Conservation (phyloP, 2,329 filamentous ascomycete genomes). For the Rutstroemia sp. region DNA sequence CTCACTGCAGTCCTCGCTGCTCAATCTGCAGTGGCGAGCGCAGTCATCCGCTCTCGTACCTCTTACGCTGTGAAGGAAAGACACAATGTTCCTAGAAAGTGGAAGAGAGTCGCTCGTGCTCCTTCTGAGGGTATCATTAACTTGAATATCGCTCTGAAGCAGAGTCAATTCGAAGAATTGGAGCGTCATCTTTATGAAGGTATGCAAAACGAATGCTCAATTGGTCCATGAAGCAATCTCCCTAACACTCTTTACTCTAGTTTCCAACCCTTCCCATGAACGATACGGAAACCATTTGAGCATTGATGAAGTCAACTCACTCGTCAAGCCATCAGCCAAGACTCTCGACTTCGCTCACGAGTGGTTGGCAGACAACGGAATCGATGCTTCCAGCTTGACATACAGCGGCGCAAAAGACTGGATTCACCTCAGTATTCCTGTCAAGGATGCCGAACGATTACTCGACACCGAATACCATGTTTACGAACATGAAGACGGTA, state of each 20-base stretch:
- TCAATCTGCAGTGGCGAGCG: constrained; percentile 4
- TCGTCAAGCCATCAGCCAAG: constrained; percentile 45
- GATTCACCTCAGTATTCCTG: constrained; percentile 45
- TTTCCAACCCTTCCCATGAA: constrained; percentile 44
- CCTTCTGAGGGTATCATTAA: constrained; percentile 42
- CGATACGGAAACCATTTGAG: constrained; percentile 49
- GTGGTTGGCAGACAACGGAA: constrained; percentile 47
- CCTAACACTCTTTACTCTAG: constrained; percentile 19
- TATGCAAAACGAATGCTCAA: constrained; percentile 18
- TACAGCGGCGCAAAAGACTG: constrained; percentile 50
- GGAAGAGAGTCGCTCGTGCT: constrained; percentile 40
- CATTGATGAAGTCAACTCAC: constrained; percentile 42
- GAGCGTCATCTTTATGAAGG: constrained; percentile 47
- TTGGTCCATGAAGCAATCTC: not conserved
- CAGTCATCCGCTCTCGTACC: constrained; percentile 8
- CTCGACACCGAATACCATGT: constrained; percentile 44
- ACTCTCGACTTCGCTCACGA: constrained; percentile 44
- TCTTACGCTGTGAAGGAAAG: constrained; percentile 47
- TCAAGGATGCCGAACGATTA: constrained; percentile 43
- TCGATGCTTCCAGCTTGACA: constrained; percentile 32
- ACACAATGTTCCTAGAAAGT: constrained; percentile 43
- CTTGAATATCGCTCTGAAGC: constrained; percentile 51
- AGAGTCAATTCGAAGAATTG: constrained; percentile 46
- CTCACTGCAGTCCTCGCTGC: constrained; percentile 9
- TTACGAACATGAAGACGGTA: constrained; percentile 48